phyloP scores from a whole-genome alignment of 2,329 filamentous ascomycete genomes.

The Uncinocarpus reesii region DNA sequence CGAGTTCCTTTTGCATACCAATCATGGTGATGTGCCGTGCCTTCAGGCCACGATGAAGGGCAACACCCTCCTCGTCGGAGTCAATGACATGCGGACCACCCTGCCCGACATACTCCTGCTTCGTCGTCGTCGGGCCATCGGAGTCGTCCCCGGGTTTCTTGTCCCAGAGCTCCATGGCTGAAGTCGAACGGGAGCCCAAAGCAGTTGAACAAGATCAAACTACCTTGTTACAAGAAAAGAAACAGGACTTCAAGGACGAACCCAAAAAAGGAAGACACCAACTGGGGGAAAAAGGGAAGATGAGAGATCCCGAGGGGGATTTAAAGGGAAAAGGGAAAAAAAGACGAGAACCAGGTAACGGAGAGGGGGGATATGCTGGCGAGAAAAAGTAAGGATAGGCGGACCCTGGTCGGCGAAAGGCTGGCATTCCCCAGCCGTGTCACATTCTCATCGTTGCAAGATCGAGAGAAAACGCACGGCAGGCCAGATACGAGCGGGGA shows the following conservation, averaged over 20 bases:
- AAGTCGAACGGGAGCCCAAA: neutral
- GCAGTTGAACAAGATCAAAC: neutral
- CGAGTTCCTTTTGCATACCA: constrained; percentile 37
- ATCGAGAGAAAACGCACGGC: neutral
- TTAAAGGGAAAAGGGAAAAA: neutral
- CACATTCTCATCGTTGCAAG: neutral
- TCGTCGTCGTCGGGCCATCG: constrained; percentile 9
- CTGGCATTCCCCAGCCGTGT: constrained; percentile 4
- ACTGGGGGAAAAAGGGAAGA: neutral
- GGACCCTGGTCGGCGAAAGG: neutral
- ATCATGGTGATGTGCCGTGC: constrained; percentile 51
- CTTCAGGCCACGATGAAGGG: constrained; percentile 39
- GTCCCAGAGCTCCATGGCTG: constrained; percentile 14
- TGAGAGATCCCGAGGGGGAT: neutral
- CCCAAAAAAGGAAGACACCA: neutral
- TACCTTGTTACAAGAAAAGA: neutral
- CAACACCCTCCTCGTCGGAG: constrained; percentile 24
- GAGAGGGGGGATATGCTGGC: neutral
- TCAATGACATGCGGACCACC: constrained; percentile 13
- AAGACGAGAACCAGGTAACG: neutral
- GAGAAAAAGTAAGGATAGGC: neutral
- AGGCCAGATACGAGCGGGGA: constrained; percentile 2
- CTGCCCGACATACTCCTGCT: constrained; percentile 10
- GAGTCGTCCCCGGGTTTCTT: constrained; percentile 14
- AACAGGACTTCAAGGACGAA: neutral